Percentiles rank a stretch among this genome's conserved stretches.
These are phyloP conservation scores for Cupressus sempervirens DNA, from an alignment of 75 land plant species.

Conservation along the genomic window DNA sequence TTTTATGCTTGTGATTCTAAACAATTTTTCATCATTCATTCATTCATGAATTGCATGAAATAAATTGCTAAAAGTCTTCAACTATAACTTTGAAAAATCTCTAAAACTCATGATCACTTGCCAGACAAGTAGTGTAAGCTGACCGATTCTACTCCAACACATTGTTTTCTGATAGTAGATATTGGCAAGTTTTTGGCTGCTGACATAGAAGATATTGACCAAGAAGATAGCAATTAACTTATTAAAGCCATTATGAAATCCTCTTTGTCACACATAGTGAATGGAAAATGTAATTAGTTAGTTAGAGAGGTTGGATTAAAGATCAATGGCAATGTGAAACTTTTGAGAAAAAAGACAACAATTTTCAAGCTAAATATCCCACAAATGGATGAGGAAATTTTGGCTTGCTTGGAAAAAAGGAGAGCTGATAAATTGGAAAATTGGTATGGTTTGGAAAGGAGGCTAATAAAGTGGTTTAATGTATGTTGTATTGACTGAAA, in stretches of 20 bases:
- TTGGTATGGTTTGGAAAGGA: slow-evolving; percentile 70
- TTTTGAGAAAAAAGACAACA: slow-evolving; percentile 8
- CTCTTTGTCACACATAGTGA: slow-evolving; percentile 19
- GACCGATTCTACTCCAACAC: no score
- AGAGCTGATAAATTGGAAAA: slow-evolving; percentile 52
- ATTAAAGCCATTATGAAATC: neutral
- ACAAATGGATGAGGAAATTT: slow-evolving; percentile 47
- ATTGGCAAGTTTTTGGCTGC: slow-evolving; percentile 60
- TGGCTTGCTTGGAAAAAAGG: slow-evolving; percentile 73
- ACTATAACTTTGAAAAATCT: no score
- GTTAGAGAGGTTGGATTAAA: slow-evolving; percentile 39
- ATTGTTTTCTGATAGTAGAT: no score
- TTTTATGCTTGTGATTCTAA: no score
- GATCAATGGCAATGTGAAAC: slow-evolving; percentile 35
- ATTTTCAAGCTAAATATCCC: slow-evolving; percentile 20
- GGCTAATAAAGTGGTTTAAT: slow-evolving; percentile 78
- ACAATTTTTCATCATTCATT: no score
- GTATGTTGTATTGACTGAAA: slow-evolving; percentile 70
- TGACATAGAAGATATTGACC: slow-evolving; percentile 48
- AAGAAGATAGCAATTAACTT: neutral
- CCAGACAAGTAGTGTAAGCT: no score
- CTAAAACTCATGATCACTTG: no score
- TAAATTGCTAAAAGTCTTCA: no score
- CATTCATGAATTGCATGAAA: no score
- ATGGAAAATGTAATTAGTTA: slow-evolving; percentile 56